Evolutionary conservation across 2,329 filamentous ascomycete species (phyloP), one percentile per base, ranked within the genome.

Genomic region (Emergomyces pasteurianus): DNA sequence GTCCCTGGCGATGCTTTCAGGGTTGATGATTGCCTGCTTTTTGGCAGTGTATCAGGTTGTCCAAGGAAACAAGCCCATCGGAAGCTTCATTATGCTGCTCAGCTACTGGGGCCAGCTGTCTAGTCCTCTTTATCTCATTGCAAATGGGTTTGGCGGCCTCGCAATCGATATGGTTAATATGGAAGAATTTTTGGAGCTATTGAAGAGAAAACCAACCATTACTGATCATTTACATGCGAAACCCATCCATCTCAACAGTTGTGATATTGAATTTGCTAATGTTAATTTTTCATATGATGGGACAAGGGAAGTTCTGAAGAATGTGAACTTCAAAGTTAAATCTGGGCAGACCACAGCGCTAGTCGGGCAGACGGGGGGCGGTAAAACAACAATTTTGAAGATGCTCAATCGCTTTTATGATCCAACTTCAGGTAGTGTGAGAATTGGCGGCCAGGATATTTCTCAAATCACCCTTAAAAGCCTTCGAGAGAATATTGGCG

Each of bases 31-130:
- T 63, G 77, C 75, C 65, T 74, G 78, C 68, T 69, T 82, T 58
- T 74, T 85, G 16, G 83, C 81, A 2, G 77, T 81, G 8, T 78
- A 80, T 61, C 77, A 82, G 63, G 80, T 86, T 40, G 72, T 77
- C 0, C 73, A 75, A 43, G 79, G 79, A 0, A 68, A 70, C 9
- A 78, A 78, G 52, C 76, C 80, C 0, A 75, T 86, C 14, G 85
- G 85, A 47, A 80, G 80, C 62, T 85, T 89, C 63, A 81, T 88
- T 4, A 84, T 85, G 21, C 72, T 89, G 31, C 75, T 86, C 18
- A 79, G 82, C 40, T 89, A 88, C 70, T 89, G 86, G 86, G 72
- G 74, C 67, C 71, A 79, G 70, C 63, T 82, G 16, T 67, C 76
- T 60, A 69, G 67, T 2, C 81, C 82, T 7, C 71, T 85, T 3